These are phyloP conservation scores for Colletotrichum euphorbiae DNA, from an alignment of 2,329 filamentous ascomycete species.

Conservation along the genomic window DNA sequence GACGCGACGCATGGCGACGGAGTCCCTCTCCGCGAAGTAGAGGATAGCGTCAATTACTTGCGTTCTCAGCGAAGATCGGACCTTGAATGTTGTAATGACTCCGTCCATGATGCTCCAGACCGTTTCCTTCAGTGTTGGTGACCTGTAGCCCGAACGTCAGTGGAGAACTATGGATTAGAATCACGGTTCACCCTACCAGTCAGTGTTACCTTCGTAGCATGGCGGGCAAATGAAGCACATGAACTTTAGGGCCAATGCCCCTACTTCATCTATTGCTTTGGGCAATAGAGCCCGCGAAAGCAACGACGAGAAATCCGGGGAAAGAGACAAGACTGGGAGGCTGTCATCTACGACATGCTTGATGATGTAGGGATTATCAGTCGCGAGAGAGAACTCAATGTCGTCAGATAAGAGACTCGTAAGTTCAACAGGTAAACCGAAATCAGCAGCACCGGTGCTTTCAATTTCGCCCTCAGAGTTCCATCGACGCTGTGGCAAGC, in stretches of 20 bases:
- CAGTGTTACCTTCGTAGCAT: slow-evolving; percentile 48
- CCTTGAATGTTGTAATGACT: slow-evolving; percentile 27
- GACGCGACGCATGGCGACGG: slow-evolving; percentile 42
- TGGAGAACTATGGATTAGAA: rapidly evolving
- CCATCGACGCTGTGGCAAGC: slow-evolving; percentile 43
- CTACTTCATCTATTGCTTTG: slow-evolving; percentile 42
- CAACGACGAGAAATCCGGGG: slow-evolving; percentile 18
- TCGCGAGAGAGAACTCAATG: slow-evolving; percentile 14
- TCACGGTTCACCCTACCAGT: slow-evolving; percentile 43
- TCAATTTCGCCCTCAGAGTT: slow-evolving; percentile 45
- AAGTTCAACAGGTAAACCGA: slow-evolving; percentile 43
- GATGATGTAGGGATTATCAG: slow-evolving; percentile 33
- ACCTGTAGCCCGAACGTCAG: slow-evolving; percentile 41
- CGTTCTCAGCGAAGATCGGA: slow-evolving; percentile 37
- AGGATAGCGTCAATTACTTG: slow-evolving; percentile 46
- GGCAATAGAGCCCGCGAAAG: slow-evolving; percentile 12
- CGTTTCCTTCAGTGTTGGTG: slow-evolving; percentile 42
- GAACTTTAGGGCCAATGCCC: slow-evolving; percentile 41
- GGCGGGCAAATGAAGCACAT: slow-evolving; percentile 48
- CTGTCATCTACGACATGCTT: slow-evolving; percentile 42
- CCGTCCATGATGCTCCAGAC: slow-evolving; percentile 46
- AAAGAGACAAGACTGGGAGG: slow-evolving; percentile 41
- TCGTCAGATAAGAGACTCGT: slow-evolving; percentile 41
- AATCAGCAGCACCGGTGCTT: slow-evolving; percentile 41
- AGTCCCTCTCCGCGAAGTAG: slow-evolving; percentile 49